These are phyloP conservation scores for Flaveria ramosissima DNA, from an alignment of 129 eudicot species.

Conservation along the genomic window DNA sequence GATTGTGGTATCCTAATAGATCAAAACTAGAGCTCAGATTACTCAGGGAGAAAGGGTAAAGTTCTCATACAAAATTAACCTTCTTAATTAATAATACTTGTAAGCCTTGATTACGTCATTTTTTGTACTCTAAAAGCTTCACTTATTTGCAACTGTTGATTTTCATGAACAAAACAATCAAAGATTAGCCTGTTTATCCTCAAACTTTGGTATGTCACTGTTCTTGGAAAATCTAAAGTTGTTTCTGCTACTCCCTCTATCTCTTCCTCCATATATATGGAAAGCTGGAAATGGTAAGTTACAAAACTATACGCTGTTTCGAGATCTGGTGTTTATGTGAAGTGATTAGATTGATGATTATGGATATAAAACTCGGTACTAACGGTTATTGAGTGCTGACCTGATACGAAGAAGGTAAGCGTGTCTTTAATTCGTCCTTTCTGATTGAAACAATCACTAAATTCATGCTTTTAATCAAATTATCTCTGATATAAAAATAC, in stretches of 20 bases:
- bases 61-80: neutral
- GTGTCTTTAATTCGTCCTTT: neutral
- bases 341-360: neutral
- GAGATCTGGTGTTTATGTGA: no score
- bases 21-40: constrained; percentile 30
- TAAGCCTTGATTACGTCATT: no score
- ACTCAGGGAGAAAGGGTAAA: constrained; percentile 25
- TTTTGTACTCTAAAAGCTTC: constrained; percentile 18
- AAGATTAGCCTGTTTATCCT: constrained; percentile 7
- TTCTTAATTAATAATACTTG: neutral
- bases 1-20: neutral
- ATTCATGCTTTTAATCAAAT: neutral
- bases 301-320: no score
- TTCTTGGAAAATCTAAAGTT: neutral
- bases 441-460: neutral
- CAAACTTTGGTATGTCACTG: neutral
- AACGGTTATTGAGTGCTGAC: neutral
- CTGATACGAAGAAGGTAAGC: neutral
- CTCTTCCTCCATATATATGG: neutral
- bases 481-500: neutral
- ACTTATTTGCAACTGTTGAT: constrained; percentile 15
- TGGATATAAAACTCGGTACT: neutral
- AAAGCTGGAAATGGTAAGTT: neutral
- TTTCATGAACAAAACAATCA: constrained; percentile 4
- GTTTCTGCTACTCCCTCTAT: neutral